These are phyloP conservation scores for Actinidia arguta DNA, from an alignment of 179 eudicot species.

Conservation along the genomic window DNA sequence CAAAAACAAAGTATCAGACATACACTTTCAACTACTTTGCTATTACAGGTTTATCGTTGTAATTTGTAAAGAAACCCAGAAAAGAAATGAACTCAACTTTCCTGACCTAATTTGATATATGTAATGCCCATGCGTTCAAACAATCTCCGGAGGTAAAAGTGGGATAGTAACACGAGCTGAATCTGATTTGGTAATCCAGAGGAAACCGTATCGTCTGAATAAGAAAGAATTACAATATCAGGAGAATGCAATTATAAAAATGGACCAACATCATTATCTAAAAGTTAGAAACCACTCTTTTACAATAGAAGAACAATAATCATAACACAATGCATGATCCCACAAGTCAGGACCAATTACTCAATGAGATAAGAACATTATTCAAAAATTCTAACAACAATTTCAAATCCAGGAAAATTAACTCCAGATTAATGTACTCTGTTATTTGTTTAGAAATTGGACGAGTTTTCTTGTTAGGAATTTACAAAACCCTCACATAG, in stretches of 20 bases:
- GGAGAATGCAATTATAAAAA: neutral
- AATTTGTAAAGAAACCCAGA: neutral
- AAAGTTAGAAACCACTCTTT: neutral
- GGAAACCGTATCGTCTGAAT: slow-evolving; percentile 25
- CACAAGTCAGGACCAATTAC: neutral
- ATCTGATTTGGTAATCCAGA: slow-evolving; percentile 70
- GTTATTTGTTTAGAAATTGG: too few relatives aligned
- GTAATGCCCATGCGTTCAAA: slow-evolving; percentile 99
- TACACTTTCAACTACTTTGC: neutral
- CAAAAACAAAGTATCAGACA: neutral
- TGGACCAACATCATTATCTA: neutral
- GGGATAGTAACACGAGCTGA: slow-evolving; percentile 86
- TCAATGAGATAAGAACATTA: too few relatives aligned
- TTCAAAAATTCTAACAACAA: too few relatives aligned
- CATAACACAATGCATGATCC: neutral
- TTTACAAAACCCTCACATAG: too few relatives aligned
- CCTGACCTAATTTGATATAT: slow-evolving; percentile 97
- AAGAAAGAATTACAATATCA: neutral
- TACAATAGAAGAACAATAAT: neutral
- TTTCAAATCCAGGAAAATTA: too few relatives aligned
- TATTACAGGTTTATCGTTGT: neutral
- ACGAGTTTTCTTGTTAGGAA: too few relatives aligned
- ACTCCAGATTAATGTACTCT: too few relatives aligned
- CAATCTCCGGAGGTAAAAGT: slow-evolving; percentile 81
- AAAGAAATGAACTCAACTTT: slow-evolving; percentile 29